A percentile compares a stretch with the other conserved stretches of the same genome.
phyloP scores from a whole-genome alignment of 169 alveolate genomes.

The Besnoitia besnoiti region DNA sequence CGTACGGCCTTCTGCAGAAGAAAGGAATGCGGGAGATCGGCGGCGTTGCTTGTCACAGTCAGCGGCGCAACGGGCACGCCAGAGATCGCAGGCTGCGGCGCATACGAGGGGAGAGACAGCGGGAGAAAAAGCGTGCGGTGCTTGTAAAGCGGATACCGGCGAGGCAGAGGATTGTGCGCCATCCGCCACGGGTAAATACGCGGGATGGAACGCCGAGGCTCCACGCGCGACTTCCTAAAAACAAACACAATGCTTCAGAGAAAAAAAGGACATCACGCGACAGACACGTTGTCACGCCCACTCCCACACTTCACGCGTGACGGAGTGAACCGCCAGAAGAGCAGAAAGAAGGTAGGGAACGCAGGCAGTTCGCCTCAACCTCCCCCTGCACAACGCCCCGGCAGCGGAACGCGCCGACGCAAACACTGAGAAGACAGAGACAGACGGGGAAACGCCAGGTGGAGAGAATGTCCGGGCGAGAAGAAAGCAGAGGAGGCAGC shows the following conservation, averaged over 20 bases:
- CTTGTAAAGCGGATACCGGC: constrained; percentile 34
- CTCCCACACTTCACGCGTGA: too few relatives aligned
- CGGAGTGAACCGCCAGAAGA: too few relatives aligned
- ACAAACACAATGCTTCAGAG: too few relatives aligned
- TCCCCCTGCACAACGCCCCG: too few relatives aligned
- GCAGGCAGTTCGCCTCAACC: too few relatives aligned
- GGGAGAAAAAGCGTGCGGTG: constrained; percentile 31
- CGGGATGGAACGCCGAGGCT: constrained; percentile 10
- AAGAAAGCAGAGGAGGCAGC: neutral
- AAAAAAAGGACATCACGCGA: too few relatives aligned
- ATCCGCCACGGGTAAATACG: constrained; percentile 21
- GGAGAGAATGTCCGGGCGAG: too few relatives aligned
- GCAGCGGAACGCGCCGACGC: too few relatives aligned
- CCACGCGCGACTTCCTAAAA: neutral
- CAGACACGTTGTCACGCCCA: too few relatives aligned
- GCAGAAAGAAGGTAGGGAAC: too few relatives aligned
- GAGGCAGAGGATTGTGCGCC: neutral
- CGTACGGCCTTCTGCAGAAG: neutral
- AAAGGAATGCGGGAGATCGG: neutral
- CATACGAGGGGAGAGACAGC: neutral
- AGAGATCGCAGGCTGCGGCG: neutral
- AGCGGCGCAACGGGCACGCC: neutral
- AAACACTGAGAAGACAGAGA: too few relatives aligned
- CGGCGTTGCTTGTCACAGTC: constrained; percentile 20
- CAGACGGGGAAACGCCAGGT: too few relatives aligned